Conservation (phyloP, 23 red algal species). For the Gracilaria domingensis region DNA sequence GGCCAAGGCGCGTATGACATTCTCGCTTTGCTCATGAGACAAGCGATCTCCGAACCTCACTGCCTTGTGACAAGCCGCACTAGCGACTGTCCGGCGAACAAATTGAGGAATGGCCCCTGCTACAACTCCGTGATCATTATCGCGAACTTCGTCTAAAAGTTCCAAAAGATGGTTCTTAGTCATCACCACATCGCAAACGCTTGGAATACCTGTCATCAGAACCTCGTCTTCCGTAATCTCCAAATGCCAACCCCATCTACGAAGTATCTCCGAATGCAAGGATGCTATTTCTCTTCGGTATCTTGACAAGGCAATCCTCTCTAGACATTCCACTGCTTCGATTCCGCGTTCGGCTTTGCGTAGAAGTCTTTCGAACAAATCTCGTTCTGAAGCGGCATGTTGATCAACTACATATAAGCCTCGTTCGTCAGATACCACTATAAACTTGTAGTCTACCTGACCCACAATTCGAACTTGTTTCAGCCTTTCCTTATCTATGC, state of each 20-base stretch:
- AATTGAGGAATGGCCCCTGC: conserved; percentile 21
- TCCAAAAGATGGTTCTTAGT: conserved; percentile 52
- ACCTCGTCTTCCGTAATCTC: neutral
- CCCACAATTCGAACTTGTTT: conserved; percentile 55
- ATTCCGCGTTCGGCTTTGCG: conserved; percentile 22
- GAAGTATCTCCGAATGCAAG: neutral
- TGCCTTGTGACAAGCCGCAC: conserved; percentile 78
- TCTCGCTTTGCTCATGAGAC: conserved; percentile 44
- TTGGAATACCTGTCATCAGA: conserved; percentile 1
- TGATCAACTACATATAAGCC: conserved; percentile 86
- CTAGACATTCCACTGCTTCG: neutral
- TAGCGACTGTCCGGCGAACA: conserved; percentile 60
- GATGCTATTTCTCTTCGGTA: conserved; percentile 7
- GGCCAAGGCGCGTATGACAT: conserved; percentile 52
- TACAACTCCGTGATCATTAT: conserved; percentile 2
- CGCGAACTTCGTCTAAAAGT: conserved; percentile 56
- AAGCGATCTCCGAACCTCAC: conserved; percentile 91
- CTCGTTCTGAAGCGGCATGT: conserved; percentile 91
- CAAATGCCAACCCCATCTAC: conserved; percentile 50
- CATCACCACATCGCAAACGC: conserved; percentile 33
- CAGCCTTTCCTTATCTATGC: conserved; percentile 23
- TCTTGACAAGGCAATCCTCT: neutral
- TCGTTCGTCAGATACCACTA: conserved; percentile 56
- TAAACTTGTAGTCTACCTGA: conserved; percentile 83
- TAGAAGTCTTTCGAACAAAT: conserved; percentile 70